These are phyloP conservation scores for Mercurialis annua DNA, from an alignment of 345 rosid species.

Conservation along the genomic window DNA sequence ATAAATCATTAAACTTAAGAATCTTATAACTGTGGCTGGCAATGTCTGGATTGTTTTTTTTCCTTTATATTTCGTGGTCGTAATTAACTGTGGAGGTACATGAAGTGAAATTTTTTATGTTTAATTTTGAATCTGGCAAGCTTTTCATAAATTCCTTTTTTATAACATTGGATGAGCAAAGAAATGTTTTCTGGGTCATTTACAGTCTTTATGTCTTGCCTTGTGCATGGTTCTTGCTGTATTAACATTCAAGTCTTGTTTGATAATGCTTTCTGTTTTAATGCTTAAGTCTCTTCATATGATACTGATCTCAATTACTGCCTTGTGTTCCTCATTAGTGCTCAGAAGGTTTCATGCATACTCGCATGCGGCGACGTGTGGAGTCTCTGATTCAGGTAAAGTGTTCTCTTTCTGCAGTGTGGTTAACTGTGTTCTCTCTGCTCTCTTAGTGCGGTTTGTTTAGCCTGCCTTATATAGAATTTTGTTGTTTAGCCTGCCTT, in stretches of 20 bases:
- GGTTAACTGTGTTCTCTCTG: background rate
- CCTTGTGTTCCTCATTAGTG: constrained; percentile 41
- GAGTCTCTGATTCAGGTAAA: constrained; percentile 86
- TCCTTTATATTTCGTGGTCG: background rate
- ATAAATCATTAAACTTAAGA: no score
- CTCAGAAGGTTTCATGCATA: constrained; percentile 97
- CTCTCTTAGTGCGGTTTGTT: background rate
- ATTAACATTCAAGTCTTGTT: background rate
- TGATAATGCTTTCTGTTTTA: background rate
- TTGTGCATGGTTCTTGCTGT: background rate
- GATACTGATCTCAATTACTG: constrained; percentile 8
- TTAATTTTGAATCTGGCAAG: background rate
- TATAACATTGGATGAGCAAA: background rate
- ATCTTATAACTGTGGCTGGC: background rate
- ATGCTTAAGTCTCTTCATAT: background rate
- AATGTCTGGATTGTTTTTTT: background rate
- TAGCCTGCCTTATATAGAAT: background rate
- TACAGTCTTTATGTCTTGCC: background rate
- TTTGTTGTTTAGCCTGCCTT: background rate
- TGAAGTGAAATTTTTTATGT: background rate
- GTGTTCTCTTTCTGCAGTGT: background rate
- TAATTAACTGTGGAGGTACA: background rate
- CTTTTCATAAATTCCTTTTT: background rate
- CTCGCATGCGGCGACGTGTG: constrained; percentile 89
- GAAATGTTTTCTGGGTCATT: no score